Percentiles rank a stretch among this genome's conserved stretches.
These are phyloP conservation scores for Fusarium scirpi DNA, from an alignment of 2,329 filamentous ascomycete genomes.

Conservation along the genomic window DNA sequence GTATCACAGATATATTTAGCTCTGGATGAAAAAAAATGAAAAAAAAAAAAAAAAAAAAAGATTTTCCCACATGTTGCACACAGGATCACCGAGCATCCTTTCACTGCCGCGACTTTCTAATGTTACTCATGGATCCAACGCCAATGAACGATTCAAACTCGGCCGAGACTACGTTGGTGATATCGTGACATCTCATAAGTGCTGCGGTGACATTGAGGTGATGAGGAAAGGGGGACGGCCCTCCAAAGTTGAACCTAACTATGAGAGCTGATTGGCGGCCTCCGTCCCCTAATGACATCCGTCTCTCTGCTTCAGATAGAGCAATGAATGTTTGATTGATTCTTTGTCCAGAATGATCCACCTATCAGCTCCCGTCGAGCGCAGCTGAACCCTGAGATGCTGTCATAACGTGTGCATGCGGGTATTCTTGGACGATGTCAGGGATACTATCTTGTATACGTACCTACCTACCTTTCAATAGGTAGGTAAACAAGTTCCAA, in stretches of 20 bases:
- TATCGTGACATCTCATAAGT: neutral
- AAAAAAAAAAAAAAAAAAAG: too few relatives aligned
- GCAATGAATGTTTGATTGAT: neutral
- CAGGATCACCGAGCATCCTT: slow-evolving; percentile 26
- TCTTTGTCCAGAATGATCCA: slow-evolving; percentile 13
- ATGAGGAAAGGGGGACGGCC: neutral
- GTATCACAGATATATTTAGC: slow-evolving; percentile 37
- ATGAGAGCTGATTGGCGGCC: slow-evolving; percentile 1
- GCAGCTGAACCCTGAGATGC: slow-evolving; percentile 16
- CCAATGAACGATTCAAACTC: slow-evolving; percentile 4
- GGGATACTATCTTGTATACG: neutral
- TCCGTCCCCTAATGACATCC: neutral
- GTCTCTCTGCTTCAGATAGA: slow-evolving; percentile 4
- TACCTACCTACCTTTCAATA: slow-evolving; percentile 7
- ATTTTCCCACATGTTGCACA: neutral
- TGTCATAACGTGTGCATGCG: slow-evolving; percentile 34
- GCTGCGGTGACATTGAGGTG: neutral
- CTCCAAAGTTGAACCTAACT: neutral
- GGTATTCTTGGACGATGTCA: slow-evolving; percentile 23
- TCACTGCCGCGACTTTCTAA: slow-evolving; percentile 8
- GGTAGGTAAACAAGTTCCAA: slow-evolving; percentile 12
- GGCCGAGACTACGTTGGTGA: slow-evolving; percentile 7
- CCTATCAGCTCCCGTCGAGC: slow-evolving; percentile 27
- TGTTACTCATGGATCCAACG: slow-evolving; percentile 15
- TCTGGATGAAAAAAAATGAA: too few relatives aligned